Evolutionary conservation across 2,329 filamentous ascomycete species (phyloP).

Genomic region (Talaromyces albobiverticillius): DNA sequence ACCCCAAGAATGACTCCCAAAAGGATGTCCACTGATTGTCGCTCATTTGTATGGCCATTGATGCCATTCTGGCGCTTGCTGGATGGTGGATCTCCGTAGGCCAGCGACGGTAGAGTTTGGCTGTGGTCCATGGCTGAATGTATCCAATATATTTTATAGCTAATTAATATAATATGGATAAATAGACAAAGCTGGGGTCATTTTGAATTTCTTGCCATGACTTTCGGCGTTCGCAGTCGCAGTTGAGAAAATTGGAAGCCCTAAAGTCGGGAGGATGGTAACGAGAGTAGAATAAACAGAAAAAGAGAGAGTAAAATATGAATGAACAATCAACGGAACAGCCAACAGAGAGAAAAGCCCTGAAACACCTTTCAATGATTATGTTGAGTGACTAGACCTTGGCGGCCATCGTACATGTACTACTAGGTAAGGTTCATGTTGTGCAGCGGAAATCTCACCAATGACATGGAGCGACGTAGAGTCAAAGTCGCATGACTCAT

Average conservation of each 20-base stretch:
- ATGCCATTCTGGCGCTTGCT: background rate
- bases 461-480: background rate
- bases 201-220: background rate
- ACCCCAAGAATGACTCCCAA: conserved; percentile 15
- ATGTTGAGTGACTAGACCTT: too few species aligned
- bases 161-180: too few species aligned
- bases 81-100: background rate
- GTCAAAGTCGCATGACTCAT: conserved; percentile 9
- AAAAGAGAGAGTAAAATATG: too few species aligned
- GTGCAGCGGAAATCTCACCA: conserved; percentile 1
- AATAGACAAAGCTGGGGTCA: too few species aligned
- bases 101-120: background rate
- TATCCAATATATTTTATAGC: background rate
- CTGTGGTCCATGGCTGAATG: background rate
- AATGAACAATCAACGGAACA: too few species aligned
- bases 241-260: background rate
- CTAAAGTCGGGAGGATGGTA: too few species aligned
- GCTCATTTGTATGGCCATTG: background rate
- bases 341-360: too few species aligned
- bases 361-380: background rate
- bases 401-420: background rate
- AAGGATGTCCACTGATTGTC: conserved; percentile 13
- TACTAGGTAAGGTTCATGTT: conserved; percentile 2
- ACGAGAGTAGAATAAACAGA: too few species aligned
- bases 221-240: too few species aligned